Evolutionary conservation across 495 filamentous ascomycete species (phyloP), one percentile per base, ranked within the genome.

Genomic region (Tuber indicum): DNA sequence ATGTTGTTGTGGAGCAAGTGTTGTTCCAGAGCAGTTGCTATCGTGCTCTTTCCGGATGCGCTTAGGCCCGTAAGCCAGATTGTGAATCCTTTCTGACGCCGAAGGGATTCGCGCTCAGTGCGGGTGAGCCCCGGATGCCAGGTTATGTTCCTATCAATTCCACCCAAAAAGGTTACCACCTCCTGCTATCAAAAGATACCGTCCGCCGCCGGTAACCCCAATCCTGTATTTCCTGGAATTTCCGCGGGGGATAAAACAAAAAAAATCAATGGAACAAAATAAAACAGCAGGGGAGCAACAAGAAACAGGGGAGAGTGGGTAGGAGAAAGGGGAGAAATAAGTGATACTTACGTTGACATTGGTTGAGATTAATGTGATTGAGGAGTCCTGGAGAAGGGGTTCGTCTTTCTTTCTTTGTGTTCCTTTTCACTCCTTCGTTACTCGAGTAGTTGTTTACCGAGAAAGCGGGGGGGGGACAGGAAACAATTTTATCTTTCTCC

Each of bases 41-140:
- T 91, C 26, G 96, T 99, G 70, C 94, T 97, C 86, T 99, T 99
- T 81, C 96, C 96, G 5, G 93, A 96, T 74, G 95, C 96, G 32
- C 92, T 95, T 70, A 99, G 91, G 42, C 96, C 96, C 10, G 96
- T 99, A 85, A 99, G 92, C 96, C 96, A 99, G 84, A 99, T 91
- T 70, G 96, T 99, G 84, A 96, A 92, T 81, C 96, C 96, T 58
- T 89, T 88, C 86, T 99, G 96, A 82, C 90, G 89, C 85, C 93
- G 92, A 82, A 92, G 86, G 72, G 85, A 81, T 86, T 89, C 91
- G 86, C 96, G 94, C 89, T 98, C 94, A 79, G 85, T 84, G 84
- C 93, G 93, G 72, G 93, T 93, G 81, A 99, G 91, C 81, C 91
- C 91, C 58, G 93, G 89, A 89, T 99, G 96, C 94, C 92, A 98